phyloP scores from a whole-genome alignment of 2,329 filamentous ascomycete species.

The Hysterium pulicare region DNA sequence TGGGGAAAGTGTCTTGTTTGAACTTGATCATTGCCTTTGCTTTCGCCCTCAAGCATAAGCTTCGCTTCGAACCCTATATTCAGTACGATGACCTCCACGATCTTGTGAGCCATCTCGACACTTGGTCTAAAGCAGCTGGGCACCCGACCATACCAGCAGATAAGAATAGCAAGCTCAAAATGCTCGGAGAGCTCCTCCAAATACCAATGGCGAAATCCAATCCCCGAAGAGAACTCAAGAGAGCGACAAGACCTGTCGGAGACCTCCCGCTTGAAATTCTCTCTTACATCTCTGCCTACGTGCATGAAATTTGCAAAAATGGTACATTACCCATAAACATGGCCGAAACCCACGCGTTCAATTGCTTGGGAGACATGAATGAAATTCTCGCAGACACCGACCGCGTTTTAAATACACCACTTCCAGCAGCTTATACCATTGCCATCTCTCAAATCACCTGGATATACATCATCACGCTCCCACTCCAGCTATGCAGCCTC shows the following conservation, averaged over 20 bases:
- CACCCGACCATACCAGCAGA: constrained; percentile 18
- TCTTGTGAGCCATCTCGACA: constrained; percentile 65
- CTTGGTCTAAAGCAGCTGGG: constrained; percentile 60
- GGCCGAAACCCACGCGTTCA: constrained; percentile 52
- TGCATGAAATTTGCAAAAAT: constrained; percentile 55
- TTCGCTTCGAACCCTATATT: constrained; percentile 73
- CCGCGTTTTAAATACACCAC: constrained; percentile 70
- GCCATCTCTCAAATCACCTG: constrained; percentile 70
- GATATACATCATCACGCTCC: constrained; percentile 70
- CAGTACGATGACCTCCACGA: constrained; percentile 67
- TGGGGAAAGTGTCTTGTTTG: constrained; percentile 63
- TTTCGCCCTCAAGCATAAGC: constrained; percentile 68
- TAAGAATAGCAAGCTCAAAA: constrained; percentile 47
- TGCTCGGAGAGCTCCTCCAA: constrained; percentile 65
- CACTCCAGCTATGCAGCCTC: constrained; percentile 64
- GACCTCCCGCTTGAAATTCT: constrained; percentile 75
- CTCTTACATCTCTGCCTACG: constrained; percentile 61
- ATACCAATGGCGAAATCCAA: constrained; percentile 69
- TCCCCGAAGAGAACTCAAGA: constrained; percentile 67
- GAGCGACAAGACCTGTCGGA: constrained; percentile 62
- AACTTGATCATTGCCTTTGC: constrained; percentile 72
- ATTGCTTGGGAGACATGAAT: constrained; percentile 58
- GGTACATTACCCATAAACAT: constrained; percentile 51
- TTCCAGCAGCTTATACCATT: constrained; percentile 73
- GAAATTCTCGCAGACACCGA: constrained; percentile 67